These are phyloP conservation scores for Podospora anserina DNA, from an alignment of 495 filamentous ascomycete genomes.

Conservation along the genomic window DNA sequence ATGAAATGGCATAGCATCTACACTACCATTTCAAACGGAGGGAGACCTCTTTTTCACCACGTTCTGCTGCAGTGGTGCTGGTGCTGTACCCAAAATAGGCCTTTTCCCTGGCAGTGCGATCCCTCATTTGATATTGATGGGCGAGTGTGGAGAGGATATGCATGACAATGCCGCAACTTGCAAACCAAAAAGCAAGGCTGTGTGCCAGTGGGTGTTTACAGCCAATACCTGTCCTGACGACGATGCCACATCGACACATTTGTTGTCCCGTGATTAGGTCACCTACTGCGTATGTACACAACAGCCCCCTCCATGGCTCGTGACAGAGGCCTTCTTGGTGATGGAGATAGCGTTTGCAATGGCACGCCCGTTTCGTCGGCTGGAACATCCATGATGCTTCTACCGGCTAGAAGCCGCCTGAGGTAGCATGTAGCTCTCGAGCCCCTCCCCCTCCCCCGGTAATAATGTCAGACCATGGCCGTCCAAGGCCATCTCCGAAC, in stretches of 20 bases:
- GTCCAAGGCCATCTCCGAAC: constrained; percentile 15
- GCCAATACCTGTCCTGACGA: constrained; percentile 18
- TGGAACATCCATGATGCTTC: constrained; percentile 5
- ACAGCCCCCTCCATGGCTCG: neutral
- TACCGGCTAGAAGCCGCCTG: constrained; percentile 7
- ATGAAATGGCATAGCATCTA: neutral
- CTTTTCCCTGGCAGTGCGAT: constrained; percentile 14
- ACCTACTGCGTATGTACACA: neutral
- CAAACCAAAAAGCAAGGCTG: constrained; percentile 21
- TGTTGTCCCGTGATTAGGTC: constrained; percentile 19
- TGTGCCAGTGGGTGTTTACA: constrained; percentile 13
- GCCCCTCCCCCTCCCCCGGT: constrained; percentile 21
- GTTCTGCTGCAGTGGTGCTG: constrained; percentile 6
- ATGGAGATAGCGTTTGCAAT: constrained; percentile 5
- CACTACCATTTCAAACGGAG: neutral
- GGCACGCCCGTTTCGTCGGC: neutral
- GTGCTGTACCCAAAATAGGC: constrained; percentile 18
- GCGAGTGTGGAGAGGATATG: constrained; percentile 12
- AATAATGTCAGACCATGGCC: constrained; percentile 19
- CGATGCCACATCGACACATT: constrained; percentile 20
- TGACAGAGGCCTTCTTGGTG: neutral
- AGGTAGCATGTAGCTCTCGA: constrained; percentile 8
- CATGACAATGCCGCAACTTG: constrained; percentile 23
- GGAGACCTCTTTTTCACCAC: neutral
- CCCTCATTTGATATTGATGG: constrained; percentile 3